phyloP scores from a whole-genome alignment of 495 filamentous ascomycete genomes.

The Talaromyces stipitatus region DNA sequence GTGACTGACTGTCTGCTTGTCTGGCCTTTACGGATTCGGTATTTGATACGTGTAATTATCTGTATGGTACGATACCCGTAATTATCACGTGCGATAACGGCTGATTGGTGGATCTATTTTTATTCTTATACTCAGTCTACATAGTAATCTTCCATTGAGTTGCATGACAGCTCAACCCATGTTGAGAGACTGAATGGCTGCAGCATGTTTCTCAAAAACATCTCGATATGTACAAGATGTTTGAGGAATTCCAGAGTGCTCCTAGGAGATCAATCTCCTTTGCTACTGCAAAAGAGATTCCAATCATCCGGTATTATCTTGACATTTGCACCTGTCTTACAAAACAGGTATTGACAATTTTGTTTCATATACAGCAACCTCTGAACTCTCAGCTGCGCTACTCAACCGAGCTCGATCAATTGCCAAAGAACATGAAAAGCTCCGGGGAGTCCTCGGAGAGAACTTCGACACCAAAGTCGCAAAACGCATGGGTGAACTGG shows the following conservation, averaged over 20 bases:
- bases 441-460: slow-evolving; percentile 46
- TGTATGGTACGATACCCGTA: not conserved
- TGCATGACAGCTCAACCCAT: not conserved
- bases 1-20: not conserved
- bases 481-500: slow-evolving; percentile 71
- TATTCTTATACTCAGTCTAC: not conserved
- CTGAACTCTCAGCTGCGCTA: slow-evolving; percentile 48
- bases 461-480: slow-evolving; percentile 67
- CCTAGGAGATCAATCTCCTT: not conserved
- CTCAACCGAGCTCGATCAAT: slow-evolving; percentile 57
- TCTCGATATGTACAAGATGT: slow-evolving; percentile 1
- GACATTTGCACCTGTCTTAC: not conserved
- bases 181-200: not conserved
- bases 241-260: not conserved
- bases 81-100: not conserved
- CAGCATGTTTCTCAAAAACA: not conserved
- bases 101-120: slow-evolving; percentile 3
- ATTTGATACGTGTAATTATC: slow-evolving; percentile 3
- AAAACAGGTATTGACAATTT: not conserved
- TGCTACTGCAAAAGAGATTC: not conserved
- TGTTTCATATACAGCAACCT: slow-evolving; percentile 11
- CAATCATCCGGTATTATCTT: not conserved
- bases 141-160: not conserved
- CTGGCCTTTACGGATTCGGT: not conserved
- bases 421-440: slow-evolving; percentile 57